A percentile compares a stretch with the other conserved stretches of the same genome.
Conservation (phyloP, 208 protist genomes). For the Leishmania amazonensis region DNA sequence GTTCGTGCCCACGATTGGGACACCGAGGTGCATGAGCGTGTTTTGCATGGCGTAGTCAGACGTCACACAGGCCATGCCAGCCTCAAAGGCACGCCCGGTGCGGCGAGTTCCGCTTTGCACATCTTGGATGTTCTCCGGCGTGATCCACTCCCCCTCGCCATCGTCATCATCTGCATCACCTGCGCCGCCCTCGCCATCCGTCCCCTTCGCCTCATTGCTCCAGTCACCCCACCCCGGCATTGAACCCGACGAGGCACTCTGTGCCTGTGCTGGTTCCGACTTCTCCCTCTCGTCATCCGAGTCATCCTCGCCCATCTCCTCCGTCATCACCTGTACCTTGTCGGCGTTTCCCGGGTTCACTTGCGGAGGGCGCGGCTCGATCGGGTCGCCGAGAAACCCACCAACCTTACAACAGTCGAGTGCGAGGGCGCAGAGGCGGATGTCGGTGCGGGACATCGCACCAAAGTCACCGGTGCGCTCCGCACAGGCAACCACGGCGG, state of each 20-base stretch:
- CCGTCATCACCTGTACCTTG: slow-evolving; percentile 38
- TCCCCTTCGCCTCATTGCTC: slow-evolving; percentile 37
- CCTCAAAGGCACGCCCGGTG: slow-evolving; percentile 51
- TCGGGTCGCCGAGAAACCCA: slow-evolving; percentile 41
- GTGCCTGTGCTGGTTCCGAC: neutral
- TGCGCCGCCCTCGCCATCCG: slow-evolving; percentile 30
- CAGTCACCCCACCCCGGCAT: slow-evolving; percentile 34
- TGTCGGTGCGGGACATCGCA: slow-evolving; percentile 89
- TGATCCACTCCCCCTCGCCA: slow-evolving; percentile 92
- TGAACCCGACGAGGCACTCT: neutral
- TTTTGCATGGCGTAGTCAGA: slow-evolving; percentile 97
- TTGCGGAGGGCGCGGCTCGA: slow-evolving; percentile 57
- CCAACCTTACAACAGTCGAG: slow-evolving; percentile 74
- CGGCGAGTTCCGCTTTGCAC: slow-evolving; percentile 21
- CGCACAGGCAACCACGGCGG: slow-evolving; percentile 67
- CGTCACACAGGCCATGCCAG: slow-evolving; percentile 91
- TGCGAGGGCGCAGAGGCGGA: slow-evolving; percentile 86
- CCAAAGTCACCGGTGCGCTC: slow-evolving; percentile 91
- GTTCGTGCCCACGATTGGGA: slow-evolving; percentile 84
- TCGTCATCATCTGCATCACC: slow-evolving; percentile 38
- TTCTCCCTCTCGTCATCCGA: slow-evolving; percentile 36
- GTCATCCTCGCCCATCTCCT: slow-evolving; percentile 34
- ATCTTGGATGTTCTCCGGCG: slow-evolving; percentile 87
- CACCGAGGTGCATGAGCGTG: slow-evolving; percentile 90
- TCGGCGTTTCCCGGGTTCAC: slow-evolving; percentile 56